Base-by-base conservation (phyloP, 2,329 filamentous ascomycete species). In the Whalleya microplaca region DNA sequence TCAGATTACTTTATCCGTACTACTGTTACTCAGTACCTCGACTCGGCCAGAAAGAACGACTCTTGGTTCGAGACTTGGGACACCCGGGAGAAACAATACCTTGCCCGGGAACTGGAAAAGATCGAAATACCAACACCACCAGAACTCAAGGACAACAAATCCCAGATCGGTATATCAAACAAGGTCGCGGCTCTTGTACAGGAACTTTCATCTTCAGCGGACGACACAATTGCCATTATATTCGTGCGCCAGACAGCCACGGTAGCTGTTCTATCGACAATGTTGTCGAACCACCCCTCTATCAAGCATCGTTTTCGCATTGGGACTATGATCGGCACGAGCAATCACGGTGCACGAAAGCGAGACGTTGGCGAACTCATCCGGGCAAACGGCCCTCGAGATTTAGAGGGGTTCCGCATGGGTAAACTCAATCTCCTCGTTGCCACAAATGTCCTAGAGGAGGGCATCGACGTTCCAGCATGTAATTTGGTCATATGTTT, bases 241-340 rank as follows among this genome's bases (percentile, higher is more conserved):
- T 93, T 93, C 62, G 89, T 84, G 21, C 76, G 82, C 55, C 84
- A 90, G 65, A 76, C 87, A 48, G 80, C 80, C 1, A 85, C 84
- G 0, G 86, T 86, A 0, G 78, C 78, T 6, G 80, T 90, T 3
- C 73, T 93, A 27, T 72, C 79, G 2, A 78, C 85, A 4, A 66
- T 91, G 1, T 71, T 92, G 1, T 76, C 77, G 0, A 64, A 75
- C 0, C 81, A 87, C 59, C 81, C 86, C 0, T 59, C 64, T 0
- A 73, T 81, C 14, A 69, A 65, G n/a, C 58, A 69, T 4, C 78
- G 72, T 21, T 85, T 84, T 63, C 74, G 71, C 2, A 73, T 83
- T 9, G 84, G 81, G 1, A 76, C 76, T 2, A 80, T 88, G 71
- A 79, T 87, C 20, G 86, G 86, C 2, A 78, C 75, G 2, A 84